Evolutionary conservation across 2,329 filamentous ascomycete genomes (phyloP).

Genomic region (Curvularia verruculosa): DNA sequence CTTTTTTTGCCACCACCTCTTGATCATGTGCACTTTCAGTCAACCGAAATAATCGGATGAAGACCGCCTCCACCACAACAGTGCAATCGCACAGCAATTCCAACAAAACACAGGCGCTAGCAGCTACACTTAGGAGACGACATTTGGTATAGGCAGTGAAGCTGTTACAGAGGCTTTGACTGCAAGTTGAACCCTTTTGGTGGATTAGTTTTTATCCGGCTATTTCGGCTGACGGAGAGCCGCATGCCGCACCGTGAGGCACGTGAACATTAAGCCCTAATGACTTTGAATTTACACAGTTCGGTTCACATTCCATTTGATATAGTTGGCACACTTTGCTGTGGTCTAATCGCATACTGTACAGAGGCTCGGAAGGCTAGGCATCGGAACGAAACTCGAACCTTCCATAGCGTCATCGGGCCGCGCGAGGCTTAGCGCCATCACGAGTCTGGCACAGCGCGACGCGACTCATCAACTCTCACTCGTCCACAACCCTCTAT

Average conservation of each 20-base stretch:
- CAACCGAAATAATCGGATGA: too few relatives aligned
- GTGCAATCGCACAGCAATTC: too few relatives aligned
- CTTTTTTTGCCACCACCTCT: constrained; percentile 14
- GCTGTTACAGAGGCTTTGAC: too few relatives aligned
- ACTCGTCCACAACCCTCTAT: constrained; percentile 15
- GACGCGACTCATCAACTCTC: constrained; percentile 21
- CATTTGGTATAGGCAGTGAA: too few relatives aligned
- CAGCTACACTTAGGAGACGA: too few relatives aligned
- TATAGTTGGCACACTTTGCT: background rate
- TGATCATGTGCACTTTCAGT: background rate
- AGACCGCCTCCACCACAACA: too few relatives aligned
- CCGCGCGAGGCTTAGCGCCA: constrained; percentile 17
- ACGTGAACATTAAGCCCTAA: background rate
- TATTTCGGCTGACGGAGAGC: too few relatives aligned
- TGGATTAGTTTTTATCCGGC: too few relatives aligned
- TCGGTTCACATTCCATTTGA: background rate
- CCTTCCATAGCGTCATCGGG: constrained; percentile 26
- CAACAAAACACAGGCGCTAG: too few relatives aligned
- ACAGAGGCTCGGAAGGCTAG: constrained; percentile 4
- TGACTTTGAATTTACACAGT: too few relatives aligned
- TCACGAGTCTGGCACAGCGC: constrained; percentile 17
- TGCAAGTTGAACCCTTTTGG: too few relatives aligned
- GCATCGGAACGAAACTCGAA: constrained; percentile 23
- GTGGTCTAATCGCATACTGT: background rate
- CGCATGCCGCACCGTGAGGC: background rate